Base-by-base conservation (phyloP, 2,329 filamentous ascomycete genomes). In the Penicillium polonicum region DNA sequence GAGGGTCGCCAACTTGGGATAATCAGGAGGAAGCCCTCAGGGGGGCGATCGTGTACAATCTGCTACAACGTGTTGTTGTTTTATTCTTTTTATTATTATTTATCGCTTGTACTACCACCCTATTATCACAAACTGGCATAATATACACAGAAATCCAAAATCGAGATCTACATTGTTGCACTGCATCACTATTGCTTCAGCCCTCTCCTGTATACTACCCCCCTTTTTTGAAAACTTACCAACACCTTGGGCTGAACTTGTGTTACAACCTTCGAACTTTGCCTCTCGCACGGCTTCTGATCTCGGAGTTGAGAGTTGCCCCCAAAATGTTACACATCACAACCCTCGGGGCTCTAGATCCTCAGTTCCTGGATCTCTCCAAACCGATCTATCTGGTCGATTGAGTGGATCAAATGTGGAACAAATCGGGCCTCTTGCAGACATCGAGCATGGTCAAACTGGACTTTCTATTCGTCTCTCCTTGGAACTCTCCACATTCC, bases 291-390 rank as follows among this genome's bases (percentile, higher is more conserved):
- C 46, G 52, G 63, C 59, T 60, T 51, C 48, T 60, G 55, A 38
- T 38, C 21, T 25, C 6, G 35, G 4, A 21, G 17, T 31, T 29
- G 4, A 21, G 44, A 25, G 33, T 31, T 39, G 31, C 35, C 31
- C 31, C 31, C 3, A 36, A 29, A 63, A 66, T 66, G 49, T 64
- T 67, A 67, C 61, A 66, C 52, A 65, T 67, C 65, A 67, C 65
- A 66, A 58, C 52, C 39, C 53, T 53, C 48, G 35, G 25, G 31
- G 31, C 51, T 55, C 50, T 33, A 45, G 53, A 53, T 54, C 39
- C n/a, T 29, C 29, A 49, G 41, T 59, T 42, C 54, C 56, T 58
- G 52, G 60, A 61, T 63, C 57, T 61, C 58, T 62, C 63, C 38
- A 55, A 64, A 60, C 52, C 49, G 63, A 65, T 63, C 57, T 65